Conservation (phyloP, 257 asterid genomes). For the Scutellaria barbata region DNA sequence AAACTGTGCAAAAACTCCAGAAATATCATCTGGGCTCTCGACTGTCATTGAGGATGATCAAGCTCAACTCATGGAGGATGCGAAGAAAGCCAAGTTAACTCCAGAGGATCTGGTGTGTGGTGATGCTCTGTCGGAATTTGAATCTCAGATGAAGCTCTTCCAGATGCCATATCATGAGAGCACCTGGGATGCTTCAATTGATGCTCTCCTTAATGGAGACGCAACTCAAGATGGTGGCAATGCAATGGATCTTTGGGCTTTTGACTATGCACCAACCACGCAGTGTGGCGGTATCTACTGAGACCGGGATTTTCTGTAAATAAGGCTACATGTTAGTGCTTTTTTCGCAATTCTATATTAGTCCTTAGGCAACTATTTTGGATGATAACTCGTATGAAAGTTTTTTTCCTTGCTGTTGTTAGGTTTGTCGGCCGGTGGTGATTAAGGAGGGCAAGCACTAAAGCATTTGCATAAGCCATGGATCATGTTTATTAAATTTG, state of each 20-base stretch:
- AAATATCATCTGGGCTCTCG: conserved; percentile 72
- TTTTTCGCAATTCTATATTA: neutral
- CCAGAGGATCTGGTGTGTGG: conserved; percentile 36
- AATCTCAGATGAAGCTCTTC: conserved; percentile 72
- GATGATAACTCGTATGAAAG: neutral
- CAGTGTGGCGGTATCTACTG: conserved; percentile 60
- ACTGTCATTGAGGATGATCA: conserved; percentile 59
- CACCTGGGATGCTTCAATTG: conserved; percentile 81
- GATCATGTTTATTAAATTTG: conserved; percentile 43
- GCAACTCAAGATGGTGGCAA: conserved; percentile 58
- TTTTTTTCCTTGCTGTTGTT: conserved; percentile 23
- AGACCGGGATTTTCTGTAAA: conserved; percentile 57
- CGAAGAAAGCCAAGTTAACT: conserved; percentile 57
- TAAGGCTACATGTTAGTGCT: conserved; percentile 74
- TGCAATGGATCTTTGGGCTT: conserved; percentile 76
- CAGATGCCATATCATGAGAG: conserved; percentile 67
- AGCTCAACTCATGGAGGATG: conserved; percentile 50
- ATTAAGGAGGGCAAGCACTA: conserved; percentile 32
- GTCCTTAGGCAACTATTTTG: neutral
- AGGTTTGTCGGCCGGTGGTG: conserved; percentile 56
- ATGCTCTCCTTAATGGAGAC: conserved; percentile 67
- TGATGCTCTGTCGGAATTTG: conserved; percentile 54
- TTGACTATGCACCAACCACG: conserved; percentile 63
- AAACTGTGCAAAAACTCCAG: conserved; percentile 64
- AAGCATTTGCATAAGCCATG: conserved; percentile 62